Evolutionary conservation across 345 rosid species (phyloP).

Genomic region (Raphanus raphanistrum): DNA sequence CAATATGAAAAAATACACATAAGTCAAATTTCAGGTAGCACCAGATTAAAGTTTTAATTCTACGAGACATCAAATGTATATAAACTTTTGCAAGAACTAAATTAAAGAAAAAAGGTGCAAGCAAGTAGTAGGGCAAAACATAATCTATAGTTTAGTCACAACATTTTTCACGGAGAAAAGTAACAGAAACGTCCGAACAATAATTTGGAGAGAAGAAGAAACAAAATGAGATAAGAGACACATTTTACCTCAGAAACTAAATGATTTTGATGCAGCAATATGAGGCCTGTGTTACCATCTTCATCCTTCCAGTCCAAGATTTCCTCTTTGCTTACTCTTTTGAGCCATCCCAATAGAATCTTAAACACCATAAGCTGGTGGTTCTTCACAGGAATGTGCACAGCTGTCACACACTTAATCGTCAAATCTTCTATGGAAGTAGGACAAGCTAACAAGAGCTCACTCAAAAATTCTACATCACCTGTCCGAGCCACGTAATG

Average conservation of each 20-base stretch:
- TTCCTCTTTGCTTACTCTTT: neutral
- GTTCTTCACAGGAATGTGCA: constrained; percentile 16
- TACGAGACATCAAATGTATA: neutral
- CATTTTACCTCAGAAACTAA: neutral
- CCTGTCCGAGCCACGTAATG: constrained; percentile 28
- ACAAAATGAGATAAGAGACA: neutral
- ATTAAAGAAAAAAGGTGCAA: neutral
- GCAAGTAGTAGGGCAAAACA: neutral
- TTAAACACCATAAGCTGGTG: neutral
- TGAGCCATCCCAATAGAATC: neutral
- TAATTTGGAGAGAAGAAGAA: neutral
- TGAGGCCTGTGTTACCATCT: neutral
- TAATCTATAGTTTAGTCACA: neutral
- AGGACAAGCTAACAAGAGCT: constrained; percentile 23
- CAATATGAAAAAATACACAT: no score
- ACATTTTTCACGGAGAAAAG: no score
- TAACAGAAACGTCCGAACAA: neutral
- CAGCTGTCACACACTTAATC: constrained; percentile 23
- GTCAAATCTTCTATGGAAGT: constrained; percentile 40
- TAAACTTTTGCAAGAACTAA: neutral
- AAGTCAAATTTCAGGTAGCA: no score
- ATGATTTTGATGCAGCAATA: neutral
- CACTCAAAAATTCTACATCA: constrained; percentile 2
- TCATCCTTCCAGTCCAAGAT: constrained; percentile 1
- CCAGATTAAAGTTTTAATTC: no score